These are phyloP conservation scores for Acidomyces sp. DNA, from an alignment of 495 filamentous ascomycete species.

Conservation along the genomic window DNA sequence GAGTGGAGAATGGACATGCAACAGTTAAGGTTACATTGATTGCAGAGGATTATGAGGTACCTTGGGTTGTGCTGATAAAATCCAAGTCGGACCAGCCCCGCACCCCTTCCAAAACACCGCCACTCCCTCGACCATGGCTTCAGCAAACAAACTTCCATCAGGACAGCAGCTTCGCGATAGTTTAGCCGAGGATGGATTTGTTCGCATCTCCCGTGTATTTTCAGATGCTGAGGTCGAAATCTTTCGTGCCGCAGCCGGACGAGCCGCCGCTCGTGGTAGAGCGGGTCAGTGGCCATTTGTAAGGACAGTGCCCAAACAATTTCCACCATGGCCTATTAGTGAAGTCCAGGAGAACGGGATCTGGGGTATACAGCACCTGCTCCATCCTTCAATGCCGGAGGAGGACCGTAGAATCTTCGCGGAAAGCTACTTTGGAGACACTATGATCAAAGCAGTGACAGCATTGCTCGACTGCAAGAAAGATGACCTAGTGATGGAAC, in stretches of 20 bases:
- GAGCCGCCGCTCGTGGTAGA: slow-evolving; percentile 43
- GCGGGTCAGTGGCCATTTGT: slow-evolving; percentile 60
- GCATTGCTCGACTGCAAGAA: slow-evolving; percentile 39
- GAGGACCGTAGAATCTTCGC: slow-evolving; percentile 40
- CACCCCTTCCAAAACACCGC: slow-evolving; percentile 1
- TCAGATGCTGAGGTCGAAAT: slow-evolving; percentile 33
- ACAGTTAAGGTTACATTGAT: no score
- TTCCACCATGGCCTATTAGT: slow-evolving; percentile 60
- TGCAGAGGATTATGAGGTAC: no score
- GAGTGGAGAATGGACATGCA: no score
- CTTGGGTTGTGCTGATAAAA: no score
- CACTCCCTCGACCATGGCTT: slow-evolving; percentile 1
- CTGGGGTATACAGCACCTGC: slow-evolving; percentile 75
- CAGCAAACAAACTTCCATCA: slow-evolving; percentile 2
- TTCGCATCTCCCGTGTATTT: slow-evolving; percentile 33
- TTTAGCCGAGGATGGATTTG: slow-evolving; percentile 30
- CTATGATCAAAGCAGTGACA: slow-evolving; percentile 43
- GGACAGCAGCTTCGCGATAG: slow-evolving; percentile 12
- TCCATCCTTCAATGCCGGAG: slow-evolving; percentile 53
- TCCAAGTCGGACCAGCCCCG: no score
- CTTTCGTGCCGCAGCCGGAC: slow-evolving; percentile 43
- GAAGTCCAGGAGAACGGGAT: slow-evolving; percentile 42
- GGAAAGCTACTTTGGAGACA: slow-evolving; percentile 49
- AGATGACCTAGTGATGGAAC: slow-evolving; percentile 56
- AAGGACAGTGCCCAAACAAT: slow-evolving; percentile 72